Evolutionary conservation across 495 filamentous ascomycete genomes (phyloP), one percentile per base, ranked within the genome.

Genomic region (Neurospora sublineolata): DNA sequence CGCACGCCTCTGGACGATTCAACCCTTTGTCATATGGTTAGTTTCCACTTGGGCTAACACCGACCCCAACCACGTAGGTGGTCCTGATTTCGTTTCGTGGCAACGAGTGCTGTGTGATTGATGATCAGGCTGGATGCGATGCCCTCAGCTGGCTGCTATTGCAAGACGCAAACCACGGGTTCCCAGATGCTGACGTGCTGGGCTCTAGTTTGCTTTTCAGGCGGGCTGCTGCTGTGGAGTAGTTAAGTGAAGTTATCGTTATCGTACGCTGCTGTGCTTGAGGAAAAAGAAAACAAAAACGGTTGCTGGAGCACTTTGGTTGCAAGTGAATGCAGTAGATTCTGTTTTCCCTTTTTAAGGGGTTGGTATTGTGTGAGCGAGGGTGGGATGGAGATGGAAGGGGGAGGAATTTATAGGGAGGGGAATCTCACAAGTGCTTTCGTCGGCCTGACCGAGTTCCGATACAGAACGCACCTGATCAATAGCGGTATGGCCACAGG

Each of bases 361-460:
- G 58, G 72, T 58, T 68, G 67, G 58, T 73, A 39, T 71, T 71
- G 72, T 73, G 46, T 68, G 60, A 64, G 39, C 42, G 72, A 68
- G 71, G 33, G 41, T 44, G 68, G 41, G 37, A 40, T 37, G 4
- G 27, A 70, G 69, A 39, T 39, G 44, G 68, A 8, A 18, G 46
- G 37, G 44, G 72, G 18, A 41, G 14, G 14, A 44, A 72, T 69
- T 60, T 69, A 9, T 52, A 52, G 44, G 44, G n/a, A 42, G 41
- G 44, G 20, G 44, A 52, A 52, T 52, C 44, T 23, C 42, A 52
- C 44, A 11, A 52, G 30, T 60, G 46, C 23, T 30, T 30, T 60
- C 52, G 42, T 46, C 42, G n/a, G 42, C 42, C n/a, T 58, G 20
- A 30, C 46, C 44, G 6, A 58, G 23, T 30, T 30, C 52, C 12